Evolutionary conservation across 306 rosid genomes (phyloP), one percentile per base, ranked within the genome.

Genomic region (Rubus idaeus): DNA sequence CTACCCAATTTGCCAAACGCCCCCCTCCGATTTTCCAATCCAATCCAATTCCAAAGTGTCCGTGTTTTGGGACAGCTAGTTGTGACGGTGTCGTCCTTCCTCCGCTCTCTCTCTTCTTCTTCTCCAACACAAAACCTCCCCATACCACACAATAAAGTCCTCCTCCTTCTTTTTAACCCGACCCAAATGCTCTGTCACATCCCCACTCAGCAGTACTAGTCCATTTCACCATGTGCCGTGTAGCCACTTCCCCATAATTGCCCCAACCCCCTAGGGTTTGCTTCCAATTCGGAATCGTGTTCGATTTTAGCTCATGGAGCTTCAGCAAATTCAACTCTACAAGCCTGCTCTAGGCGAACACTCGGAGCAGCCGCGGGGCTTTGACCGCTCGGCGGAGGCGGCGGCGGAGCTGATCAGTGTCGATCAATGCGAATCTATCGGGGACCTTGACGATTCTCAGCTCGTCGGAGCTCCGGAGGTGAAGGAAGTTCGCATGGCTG

Each of bases 371-470:
- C 58, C 11, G 14, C 42, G 12, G 4, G 37, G 57, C 72, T 70
- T 72, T 40, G 79, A 74, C 65, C 69, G 35, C n/a, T 69, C 76
- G 68, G 64, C 60, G 16, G 41, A 5, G 21, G 47, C 30, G 1
- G 70, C 45, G 73, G 10, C 20, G 76, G 87, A 76, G 75, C 44
- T 60, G 10, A 53, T 62, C 72, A 16, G 20, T 62, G 68, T 73
- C 76, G 82, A 78, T 87, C 84, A 83, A 78, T 80, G 79, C 75
- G 45, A 49, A 51, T 63, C 70, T 8, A n/a, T 68, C 26, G 55
- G 80, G 45, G 82, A 72, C 67, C 41, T 52, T 37, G 83, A 73
- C 18, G 88, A 86, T 44, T 83, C 87, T 50, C 79, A 57, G 55
- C 84, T 83, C 11, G 75, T 80, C 0, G 88, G 84, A 49, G 86